Evolutionary conservation across 2,329 filamentous ascomycete genomes (phyloP), one percentile per base, ranked within the genome.

Genomic region (Arachnomyces sp.): DNA sequence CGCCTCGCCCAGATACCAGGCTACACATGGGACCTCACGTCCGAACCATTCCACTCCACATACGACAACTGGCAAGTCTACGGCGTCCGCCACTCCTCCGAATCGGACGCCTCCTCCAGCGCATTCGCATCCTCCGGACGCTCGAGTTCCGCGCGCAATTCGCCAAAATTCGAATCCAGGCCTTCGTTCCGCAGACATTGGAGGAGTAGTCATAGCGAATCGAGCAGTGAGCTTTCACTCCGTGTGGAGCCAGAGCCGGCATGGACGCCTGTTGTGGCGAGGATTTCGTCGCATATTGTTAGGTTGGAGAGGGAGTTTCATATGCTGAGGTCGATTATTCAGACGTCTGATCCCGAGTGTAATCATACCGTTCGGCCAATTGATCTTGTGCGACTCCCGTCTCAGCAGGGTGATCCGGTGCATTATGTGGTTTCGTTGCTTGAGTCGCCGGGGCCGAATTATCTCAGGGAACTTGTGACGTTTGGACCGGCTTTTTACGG

Each of bases 21-120:
- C 39, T 88, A 86, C 58, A 77, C 74, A 5, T 89, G 84, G 84
- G 82, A 88, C 60, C 81, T 84, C 49, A 71, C 74, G 12, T 49
- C 60, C 45, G 58, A 61, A 37, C 65, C 64, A 7, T 63, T 66
- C 38, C 65, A 67, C 47, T 66, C 76, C 37, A 86, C 81, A 53
- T 95, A 94, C 64, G 87, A 93, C 60, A 88, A 89, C 67, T 96
- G 89, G 87, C 80, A 84, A 60, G 73, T 83, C 51, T 76, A 72
- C 48, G 83, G 81, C 39, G 56, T 66, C 34, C 58, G 79, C 65
- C 52, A 79, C 74, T 53, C 76, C 66, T 34, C 68, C 62, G 45
- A 74, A 58, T 55, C 67, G 60, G 54, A 71, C 50, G 46, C 56
- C 32, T 64, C 71, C 2, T 64, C 71, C 29, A 69, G 72, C 12